Evolutionary conservation across 2,329 filamentous ascomycete species (phyloP), one percentile per base, ranked within the genome.

Genomic region (Fusarium zealandicum): DNA sequence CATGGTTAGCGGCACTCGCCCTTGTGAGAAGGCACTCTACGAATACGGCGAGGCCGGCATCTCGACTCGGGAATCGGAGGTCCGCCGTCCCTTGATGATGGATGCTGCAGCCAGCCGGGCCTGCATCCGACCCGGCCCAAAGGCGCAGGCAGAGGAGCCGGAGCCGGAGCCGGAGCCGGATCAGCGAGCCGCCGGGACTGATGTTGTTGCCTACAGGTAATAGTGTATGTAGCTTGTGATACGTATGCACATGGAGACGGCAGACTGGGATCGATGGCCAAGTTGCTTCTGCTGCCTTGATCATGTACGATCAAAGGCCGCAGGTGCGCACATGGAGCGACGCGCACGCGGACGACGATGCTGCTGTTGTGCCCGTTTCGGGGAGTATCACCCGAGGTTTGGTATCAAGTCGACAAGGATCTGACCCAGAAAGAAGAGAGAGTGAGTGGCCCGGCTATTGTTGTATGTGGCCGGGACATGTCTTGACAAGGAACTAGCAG

Each of bases 11-110:
- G n/a, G n/a, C n/a, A n/a, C n/a, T n/a, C n/a, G n/a, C n/a, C n/a
- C n/a, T n/a, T n/a, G n/a, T n/a, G n/a, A 36, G 12, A 14, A 20
- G 5, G 31, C 17, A 31, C 14, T 39, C 45, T 63, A 63, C 61
- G 61, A 64, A 64, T 59, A 61, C 59, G 59, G 41, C 35, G n/a
- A n/a, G n/a, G 28, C 47, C 50, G 54, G 57, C 54, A 64, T 53
- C 56, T 61, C 50, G 32, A 48, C 36, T 54, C 56, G 56, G 59
- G 45, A 57, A 56, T 57, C 31, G 48, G 51, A 31, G 28, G 45
- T 38, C 39, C 18, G 45, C 20, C n/a, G n/a, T n/a, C n/a, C n/a
- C n/a, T 27, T 27, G 6, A 27, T 27, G 6, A 3, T 31, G 28
- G 22, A 20, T 41, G 51, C 48, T 59, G 44, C 55, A 59, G 44